These are phyloP conservation scores for Tylopilus vinaceipallidus DNA, from an alignment of 768 basidiomycete genomes.

Conservation along the genomic window DNA sequence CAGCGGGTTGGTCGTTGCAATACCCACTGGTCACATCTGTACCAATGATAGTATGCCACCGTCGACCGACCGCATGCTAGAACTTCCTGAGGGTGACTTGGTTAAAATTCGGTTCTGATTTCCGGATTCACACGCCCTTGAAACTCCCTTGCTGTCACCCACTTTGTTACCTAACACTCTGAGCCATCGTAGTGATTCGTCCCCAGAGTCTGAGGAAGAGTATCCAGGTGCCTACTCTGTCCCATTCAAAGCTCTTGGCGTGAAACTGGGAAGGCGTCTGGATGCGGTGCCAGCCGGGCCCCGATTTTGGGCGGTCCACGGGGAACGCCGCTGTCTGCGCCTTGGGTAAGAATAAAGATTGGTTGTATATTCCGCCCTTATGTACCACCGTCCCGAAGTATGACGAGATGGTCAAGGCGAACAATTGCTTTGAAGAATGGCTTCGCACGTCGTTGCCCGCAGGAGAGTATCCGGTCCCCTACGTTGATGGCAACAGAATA, in stretches of 20 bases:
- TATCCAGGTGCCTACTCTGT: constrained; percentile 20
- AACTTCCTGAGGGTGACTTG: too few species aligned
- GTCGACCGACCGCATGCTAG: too few species aligned
- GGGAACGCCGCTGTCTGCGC: not conserved
- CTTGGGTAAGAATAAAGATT: constrained; percentile 15
- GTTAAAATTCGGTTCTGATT: too few species aligned
- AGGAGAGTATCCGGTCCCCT: constrained; percentile 13
- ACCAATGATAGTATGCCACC: too few species aligned
- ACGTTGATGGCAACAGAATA: not conserved
- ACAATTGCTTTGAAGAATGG: constrained; percentile 17
- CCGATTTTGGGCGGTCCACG: constrained; percentile 14
- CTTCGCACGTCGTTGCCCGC: constrained; percentile 7
- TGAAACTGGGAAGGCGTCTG: constrained; percentile 18
- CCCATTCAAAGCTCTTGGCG: constrained; percentile 4
- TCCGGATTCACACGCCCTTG: too few species aligned
- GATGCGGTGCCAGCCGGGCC: constrained; percentile 6
- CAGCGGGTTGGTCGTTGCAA: too few species aligned
- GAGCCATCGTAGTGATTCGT: not conserved
- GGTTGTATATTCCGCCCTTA: not conserved
- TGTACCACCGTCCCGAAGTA: constrained; percentile 5
- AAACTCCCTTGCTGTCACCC: too few species aligned
- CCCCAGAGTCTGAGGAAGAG: not conserved
- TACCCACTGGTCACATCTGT: too few species aligned
- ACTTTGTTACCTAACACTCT: too few species aligned
- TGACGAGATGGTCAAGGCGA: not conserved